Percentiles rank a stretch among this genome's conserved stretches.
phyloP scores from a whole-genome alignment of 2,329 filamentous ascomycete genomes.

The Triangularia verruculosa region DNA sequence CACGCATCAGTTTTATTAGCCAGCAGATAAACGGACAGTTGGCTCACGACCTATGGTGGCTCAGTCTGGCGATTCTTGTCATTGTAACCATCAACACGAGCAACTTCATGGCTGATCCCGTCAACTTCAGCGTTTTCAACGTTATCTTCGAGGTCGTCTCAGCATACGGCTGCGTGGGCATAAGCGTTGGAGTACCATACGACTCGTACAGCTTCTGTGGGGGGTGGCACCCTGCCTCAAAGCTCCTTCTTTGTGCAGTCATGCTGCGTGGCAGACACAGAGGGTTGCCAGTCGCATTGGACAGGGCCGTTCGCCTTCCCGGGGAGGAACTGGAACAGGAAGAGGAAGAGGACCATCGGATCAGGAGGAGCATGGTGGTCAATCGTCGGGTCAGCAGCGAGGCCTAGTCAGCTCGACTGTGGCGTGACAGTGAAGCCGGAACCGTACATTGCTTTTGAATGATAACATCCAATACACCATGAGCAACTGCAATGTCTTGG shows the following conservation, averaged over 20 bases:
- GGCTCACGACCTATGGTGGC: constrained; percentile 64
- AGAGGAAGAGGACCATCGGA: constrained; percentile 42
- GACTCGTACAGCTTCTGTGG: constrained; percentile 55
- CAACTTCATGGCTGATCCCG: constrained; percentile 50
- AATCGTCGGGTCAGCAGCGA: constrained; percentile 30
- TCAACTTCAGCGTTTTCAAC: constrained; percentile 57
- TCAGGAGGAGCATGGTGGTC: constrained; percentile 37
- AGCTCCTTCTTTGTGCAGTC: constrained; percentile 55
- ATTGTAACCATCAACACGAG: constrained; percentile 58
- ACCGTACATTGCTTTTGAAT: not conserved
- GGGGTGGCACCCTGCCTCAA: constrained; percentile 51
- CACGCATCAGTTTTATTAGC: constrained; percentile 49
- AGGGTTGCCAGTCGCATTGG: constrained; percentile 53
- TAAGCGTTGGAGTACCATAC: constrained; percentile 52
- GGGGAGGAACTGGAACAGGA: constrained; percentile 37
- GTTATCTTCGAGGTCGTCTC: constrained; percentile 55
- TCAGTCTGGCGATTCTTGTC: constrained; percentile 51
- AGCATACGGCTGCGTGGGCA: constrained; percentile 58
- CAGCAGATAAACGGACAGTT: constrained; percentile 59
- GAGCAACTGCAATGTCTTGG: not conserved
- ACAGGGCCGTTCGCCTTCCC: constrained; percentile 47
- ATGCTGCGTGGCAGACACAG: constrained; percentile 55
- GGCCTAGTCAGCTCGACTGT: not conserved
- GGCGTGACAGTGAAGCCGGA: not conserved
- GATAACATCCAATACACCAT: not conserved